A percentile compares a stretch with the other conserved stretches of the same genome.
Conservation (phyloP, 2,329 filamentous ascomycete species). For the Calonectria pseudoturangicola region DNA sequence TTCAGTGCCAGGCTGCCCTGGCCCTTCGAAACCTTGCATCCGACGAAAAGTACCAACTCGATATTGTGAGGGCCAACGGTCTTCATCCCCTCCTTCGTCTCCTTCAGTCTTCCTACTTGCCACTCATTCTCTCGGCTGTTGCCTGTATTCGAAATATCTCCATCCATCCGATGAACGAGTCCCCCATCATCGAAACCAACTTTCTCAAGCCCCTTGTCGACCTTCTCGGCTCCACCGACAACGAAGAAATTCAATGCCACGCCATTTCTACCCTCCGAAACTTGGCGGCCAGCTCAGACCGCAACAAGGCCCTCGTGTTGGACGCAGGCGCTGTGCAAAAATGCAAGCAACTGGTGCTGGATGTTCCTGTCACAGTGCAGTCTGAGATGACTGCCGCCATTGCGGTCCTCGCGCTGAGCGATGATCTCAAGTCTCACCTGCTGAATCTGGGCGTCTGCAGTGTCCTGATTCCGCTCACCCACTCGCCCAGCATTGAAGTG, state of each 20-base stretch:
- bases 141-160: constrained; percentile 99
- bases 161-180: constrained; percentile 98
- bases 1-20: constrained; percentile 97
- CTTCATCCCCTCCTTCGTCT: constrained; percentile 90
- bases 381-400: constrained; percentile 99
- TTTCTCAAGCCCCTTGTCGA: constrained; percentile 96
- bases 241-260: constrained; percentile 99
- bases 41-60: constrained; percentile 98
- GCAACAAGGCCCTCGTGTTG: constrained; percentile 97
- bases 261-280: constrained; percentile 98
- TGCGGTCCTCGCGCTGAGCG: constrained; percentile 94
- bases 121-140: constrained; percentile 95
- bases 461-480: constrained; percentile 94
- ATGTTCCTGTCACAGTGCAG: constrained; percentile 95
- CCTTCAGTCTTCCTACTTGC: constrained; percentile 95
- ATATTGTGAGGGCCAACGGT: constrained; percentile 93
- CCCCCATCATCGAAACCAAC: constrained; percentile 97
- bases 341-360: constrained; percentile 96
- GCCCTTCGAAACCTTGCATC: constrained; percentile 96
- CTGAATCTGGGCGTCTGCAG: constrained; percentile 96
- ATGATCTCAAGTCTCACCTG: constrained; percentile 94
- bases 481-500: constrained; percentile 96
- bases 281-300: constrained; percentile 95
- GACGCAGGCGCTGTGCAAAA: constrained; percentile 98
- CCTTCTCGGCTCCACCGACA: constrained; percentile 94